A percentile compares a stretch with the other conserved stretches of the same genome.
Conservation (phyloP, 2,329 filamentous ascomycete genomes). For the Beauveria australis region DNA sequence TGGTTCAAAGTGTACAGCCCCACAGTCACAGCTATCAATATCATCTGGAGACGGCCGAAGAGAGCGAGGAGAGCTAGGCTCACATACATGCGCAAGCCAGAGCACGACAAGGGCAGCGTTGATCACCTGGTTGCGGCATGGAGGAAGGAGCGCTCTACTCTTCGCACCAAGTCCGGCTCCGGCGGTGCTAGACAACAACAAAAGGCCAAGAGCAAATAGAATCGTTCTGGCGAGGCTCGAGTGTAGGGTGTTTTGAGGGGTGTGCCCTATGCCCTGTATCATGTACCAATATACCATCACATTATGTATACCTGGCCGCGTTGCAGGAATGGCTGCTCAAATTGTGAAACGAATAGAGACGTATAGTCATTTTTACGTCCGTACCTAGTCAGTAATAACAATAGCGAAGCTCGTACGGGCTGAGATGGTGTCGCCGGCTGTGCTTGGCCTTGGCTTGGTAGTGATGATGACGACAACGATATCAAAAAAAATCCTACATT, state of each 20-base stretch:
- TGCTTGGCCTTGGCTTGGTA: background rate
- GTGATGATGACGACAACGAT: background rate
- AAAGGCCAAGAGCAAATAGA: constrained; percentile 17
- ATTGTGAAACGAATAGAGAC: background rate
- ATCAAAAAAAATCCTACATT: background rate
- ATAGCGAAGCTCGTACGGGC: background rate
- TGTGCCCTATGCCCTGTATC: constrained; percentile 2
- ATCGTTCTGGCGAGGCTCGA: background rate
- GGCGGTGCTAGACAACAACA: constrained; percentile 15
- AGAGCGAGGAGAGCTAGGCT: constrained; percentile 78
- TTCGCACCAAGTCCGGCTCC: constrained; percentile 27
- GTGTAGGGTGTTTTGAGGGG: constrained; percentile 21
- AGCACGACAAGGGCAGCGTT: constrained; percentile 81
- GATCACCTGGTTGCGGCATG: constrained; percentile 61
- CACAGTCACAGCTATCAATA: constrained; percentile 81
- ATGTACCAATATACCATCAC: constrained; percentile 13
- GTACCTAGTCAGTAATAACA: background rate
- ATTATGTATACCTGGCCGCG: background rate
- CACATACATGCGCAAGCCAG: constrained; percentile 83
- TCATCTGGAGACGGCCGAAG: constrained; percentile 80
- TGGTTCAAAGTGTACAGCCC: constrained; percentile 95
- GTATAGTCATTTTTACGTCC: background rate
- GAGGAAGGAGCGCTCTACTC: constrained; percentile 37
- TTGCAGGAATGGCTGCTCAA: background rate
- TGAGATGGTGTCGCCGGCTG: background rate